Evolutionary conservation across 768 basidiomycete genomes (phyloP).

Genomic region (Boletus reticuloceps): DNA sequence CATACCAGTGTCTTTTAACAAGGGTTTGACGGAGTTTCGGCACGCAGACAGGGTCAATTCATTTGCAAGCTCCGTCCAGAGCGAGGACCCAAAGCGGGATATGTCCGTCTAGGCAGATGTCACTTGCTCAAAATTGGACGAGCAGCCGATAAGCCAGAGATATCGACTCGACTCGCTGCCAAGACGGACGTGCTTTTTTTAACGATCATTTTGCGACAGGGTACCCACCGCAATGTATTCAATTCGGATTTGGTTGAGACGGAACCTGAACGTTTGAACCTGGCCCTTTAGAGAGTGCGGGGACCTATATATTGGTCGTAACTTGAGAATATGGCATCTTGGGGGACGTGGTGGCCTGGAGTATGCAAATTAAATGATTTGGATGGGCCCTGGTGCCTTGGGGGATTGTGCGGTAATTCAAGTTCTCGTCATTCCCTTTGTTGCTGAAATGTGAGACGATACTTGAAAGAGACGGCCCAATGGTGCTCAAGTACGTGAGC

Average conservation of each 20-base stretch:
- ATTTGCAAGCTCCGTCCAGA: too few species aligned
- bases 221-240: background rate
- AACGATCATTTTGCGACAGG: background rate
- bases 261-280: background rate
- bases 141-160: background rate
- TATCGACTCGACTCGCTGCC: background rate
- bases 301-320: background rate
- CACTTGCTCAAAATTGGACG: background rate
- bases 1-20: constrained; percentile 13
- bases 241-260: background rate
- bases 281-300: background rate
- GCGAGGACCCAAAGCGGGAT: constrained; percentile 10
- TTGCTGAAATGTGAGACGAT: background rate
- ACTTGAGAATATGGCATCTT: too few species aligned
- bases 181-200: background rate
- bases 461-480: too few species aligned
- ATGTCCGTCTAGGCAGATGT: background rate
- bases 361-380: constrained; percentile 1
- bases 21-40: background rate
- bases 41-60: constrained; percentile 1
- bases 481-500: too few species aligned
- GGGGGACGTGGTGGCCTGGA: background rate
- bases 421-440: background rate
- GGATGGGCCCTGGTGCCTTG: background rate
- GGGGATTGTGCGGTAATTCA: background rate